A percentile compares a stretch with the other conserved stretches of the same genome.
Conservation (phyloP, 257 asterid species). For the Solanum medicagineum region DNA sequence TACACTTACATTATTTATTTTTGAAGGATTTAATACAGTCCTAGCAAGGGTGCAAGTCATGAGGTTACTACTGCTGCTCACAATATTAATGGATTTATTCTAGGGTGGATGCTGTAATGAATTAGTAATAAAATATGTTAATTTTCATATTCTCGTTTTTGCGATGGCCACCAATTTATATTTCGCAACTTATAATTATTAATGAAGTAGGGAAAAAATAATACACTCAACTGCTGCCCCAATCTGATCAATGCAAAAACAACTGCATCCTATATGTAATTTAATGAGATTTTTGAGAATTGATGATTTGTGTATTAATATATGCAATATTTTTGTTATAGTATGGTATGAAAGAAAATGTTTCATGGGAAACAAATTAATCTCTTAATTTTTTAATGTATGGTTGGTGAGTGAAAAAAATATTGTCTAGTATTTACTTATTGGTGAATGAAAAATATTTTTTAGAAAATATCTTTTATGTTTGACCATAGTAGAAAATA, state of each 20-base stretch:
- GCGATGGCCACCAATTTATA: neutral
- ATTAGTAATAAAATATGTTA: neutral
- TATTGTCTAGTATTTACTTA: too few relatives aligned
- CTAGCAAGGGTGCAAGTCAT: neutral
- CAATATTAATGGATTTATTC: constrained; percentile 12
- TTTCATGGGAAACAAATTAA: too few relatives aligned
- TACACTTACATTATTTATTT: neutral
- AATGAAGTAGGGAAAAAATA: neutral
- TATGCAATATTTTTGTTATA: too few relatives aligned
- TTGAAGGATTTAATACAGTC: neutral
- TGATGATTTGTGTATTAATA: neutral
- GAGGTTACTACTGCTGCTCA: neutral
- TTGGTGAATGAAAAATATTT: too few relatives aligned
- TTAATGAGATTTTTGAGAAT: neutral
- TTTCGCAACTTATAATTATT: neutral
- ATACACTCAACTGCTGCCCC: neutral
- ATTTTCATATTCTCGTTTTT: neutral
- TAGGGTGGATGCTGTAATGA: constrained; percentile 9
- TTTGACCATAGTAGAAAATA: too few relatives aligned
- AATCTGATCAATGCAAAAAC: neutral
- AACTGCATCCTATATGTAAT: neutral
- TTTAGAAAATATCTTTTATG: too few relatives aligned
- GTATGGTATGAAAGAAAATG: too few relatives aligned
- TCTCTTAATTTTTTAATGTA: too few relatives aligned
- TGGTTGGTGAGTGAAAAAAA: too few relatives aligned